Evolutionary conservation across 2,329 filamentous ascomycete genomes (phyloP).

Genomic region (Mycocentrospora acerina): DNA sequence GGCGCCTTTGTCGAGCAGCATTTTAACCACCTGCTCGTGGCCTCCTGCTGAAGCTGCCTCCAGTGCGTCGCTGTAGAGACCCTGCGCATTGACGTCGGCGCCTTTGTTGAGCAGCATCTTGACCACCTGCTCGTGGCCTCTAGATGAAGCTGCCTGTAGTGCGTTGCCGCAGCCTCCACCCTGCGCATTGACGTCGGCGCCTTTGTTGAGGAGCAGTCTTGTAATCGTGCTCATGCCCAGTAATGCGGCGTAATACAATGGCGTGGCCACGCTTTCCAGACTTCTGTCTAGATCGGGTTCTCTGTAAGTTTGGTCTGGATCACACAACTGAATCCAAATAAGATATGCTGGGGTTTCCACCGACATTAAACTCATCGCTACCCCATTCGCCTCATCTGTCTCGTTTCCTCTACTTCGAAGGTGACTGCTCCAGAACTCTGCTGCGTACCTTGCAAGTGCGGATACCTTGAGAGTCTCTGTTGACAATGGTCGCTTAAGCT

Average conservation of each 20-base stretch:
- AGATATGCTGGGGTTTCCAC: conserved; percentile 16
- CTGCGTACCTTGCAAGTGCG: conserved; percentile 29
- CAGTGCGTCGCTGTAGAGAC: conserved; percentile 1
- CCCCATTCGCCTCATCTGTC: conserved; percentile 7
- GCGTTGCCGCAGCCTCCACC: conserved; percentile 3
- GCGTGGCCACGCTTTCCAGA: conserved; percentile 5
- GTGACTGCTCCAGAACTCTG: conserved; percentile 31
- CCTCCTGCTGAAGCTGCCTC: background rate
- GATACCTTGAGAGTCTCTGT: conserved; percentile 5
- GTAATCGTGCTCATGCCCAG: conserved; percentile 13
- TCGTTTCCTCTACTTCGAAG: conserved; percentile 8
- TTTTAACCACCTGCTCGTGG: conserved; percentile 1
- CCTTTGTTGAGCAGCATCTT: conserved; percentile 3
- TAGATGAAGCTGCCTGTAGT: background rate
- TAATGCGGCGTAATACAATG: conserved; percentile 24
- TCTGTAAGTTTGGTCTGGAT: conserved; percentile 14
- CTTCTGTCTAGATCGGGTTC: conserved; percentile 4
- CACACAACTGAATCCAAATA: conserved; percentile 18
- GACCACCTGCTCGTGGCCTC: conserved; percentile 1
- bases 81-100: background rate
- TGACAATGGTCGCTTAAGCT: conserved; percentile 17
- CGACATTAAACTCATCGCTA: conserved; percentile 13
- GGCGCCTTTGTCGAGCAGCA: conserved; percentile 1
- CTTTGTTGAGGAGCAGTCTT: background rate
- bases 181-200: conserved; percentile 1